Conservation (phyloP, 768 basidiomycete genomes). For the Trametes gibbosa region DNA sequence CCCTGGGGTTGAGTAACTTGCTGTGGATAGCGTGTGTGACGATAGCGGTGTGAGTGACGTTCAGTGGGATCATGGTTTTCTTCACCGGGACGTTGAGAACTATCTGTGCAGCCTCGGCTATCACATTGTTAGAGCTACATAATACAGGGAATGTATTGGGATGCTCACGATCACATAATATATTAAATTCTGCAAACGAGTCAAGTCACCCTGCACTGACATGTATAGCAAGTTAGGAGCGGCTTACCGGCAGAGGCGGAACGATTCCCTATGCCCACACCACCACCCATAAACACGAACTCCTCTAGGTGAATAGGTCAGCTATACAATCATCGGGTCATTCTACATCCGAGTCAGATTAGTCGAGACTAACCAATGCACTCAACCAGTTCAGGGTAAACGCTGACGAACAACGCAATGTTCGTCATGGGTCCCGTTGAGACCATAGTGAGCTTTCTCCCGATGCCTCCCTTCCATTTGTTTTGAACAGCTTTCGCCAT, state of each 20-base stretch:
- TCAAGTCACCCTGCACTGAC: background rate
- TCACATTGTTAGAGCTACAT: background rate
- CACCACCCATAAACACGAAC: slow-evolving; percentile 91
- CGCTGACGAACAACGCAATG: slow-evolving; percentile 42
- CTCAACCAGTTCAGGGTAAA: slow-evolving; percentile 47
- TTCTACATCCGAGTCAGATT: background rate
- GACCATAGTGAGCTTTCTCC: slow-evolving; percentile 62
- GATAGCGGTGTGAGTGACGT: slow-evolving; percentile 85
- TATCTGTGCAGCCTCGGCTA: slow-evolving; percentile 82
- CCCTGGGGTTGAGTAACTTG: slow-evolving; percentile 42
- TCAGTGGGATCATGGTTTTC: slow-evolving; percentile 78
- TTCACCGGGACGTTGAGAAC: slow-evolving; percentile 70
- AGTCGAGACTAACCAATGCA: slow-evolving; percentile 37
- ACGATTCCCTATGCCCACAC: slow-evolving; percentile 78
- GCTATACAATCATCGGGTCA: background rate
- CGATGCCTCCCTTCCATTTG: slow-evolving; percentile 56
- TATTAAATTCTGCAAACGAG: slow-evolving; percentile 62
- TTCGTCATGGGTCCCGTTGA: slow-evolving; percentile 89
- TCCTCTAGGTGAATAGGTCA: slow-evolving; percentile 37
- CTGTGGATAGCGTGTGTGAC: slow-evolving; percentile 55
- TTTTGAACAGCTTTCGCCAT: slow-evolving; percentile 55
- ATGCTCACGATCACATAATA: slow-evolving; percentile 76
- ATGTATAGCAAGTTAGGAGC: too few species aligned
- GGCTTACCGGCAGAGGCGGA: slow-evolving; percentile 64
- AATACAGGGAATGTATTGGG: background rate